Evolutionary conservation across 1,139 yeast species (phyloP).

Genomic region (Yamadazyma pseudoaaseri): DNA sequence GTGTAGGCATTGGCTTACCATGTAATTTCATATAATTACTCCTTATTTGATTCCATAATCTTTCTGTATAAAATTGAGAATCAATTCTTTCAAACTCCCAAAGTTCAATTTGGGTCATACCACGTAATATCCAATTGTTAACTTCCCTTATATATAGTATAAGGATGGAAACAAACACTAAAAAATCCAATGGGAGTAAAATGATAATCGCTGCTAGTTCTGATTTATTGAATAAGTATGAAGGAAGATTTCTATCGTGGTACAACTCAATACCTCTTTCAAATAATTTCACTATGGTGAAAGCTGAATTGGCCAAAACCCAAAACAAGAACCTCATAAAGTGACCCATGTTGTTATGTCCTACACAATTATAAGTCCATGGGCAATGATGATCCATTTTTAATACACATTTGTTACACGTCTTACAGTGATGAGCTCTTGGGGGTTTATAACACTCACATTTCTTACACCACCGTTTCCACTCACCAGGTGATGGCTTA

Average conservation of each 20-base stretch:
- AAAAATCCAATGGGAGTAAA: slow-evolving; percentile 53
- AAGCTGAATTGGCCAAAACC: slow-evolving; percentile 58
- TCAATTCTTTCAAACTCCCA: slow-evolving; percentile 91
- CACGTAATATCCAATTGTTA: slow-evolving; percentile 52
- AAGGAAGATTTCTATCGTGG: slow-evolving; percentile 54
- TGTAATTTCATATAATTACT: slow-evolving; percentile 45
- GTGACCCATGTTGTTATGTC: slow-evolving; percentile 77
- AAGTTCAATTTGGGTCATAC: slow-evolving; percentile 88
- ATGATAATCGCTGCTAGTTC: slow-evolving; percentile 59
- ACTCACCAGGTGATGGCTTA: slow-evolving; percentile 26
- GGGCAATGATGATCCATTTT: slow-evolving; percentile 95
- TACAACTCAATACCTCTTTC: slow-evolving; percentile 47
- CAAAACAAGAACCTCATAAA: slow-evolving; percentile 75
- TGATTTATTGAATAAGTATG: slow-evolving; percentile 52
- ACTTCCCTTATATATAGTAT: slow-evolving; percentile 63
- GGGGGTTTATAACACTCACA: slow-evolving; percentile 93
- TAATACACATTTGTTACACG: slow-evolving; percentile 67
- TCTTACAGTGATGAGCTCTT: slow-evolving; percentile 84
- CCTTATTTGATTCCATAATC: slow-evolving; percentile 51
- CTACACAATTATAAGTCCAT: slow-evolving; percentile 91
- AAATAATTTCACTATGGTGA: slow-evolving; percentile 44
- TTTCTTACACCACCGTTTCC: slow-evolving; percentile 50
- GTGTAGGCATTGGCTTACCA: slow-evolving; percentile 42
- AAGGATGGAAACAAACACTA: slow-evolving; percentile 59
- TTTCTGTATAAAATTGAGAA: slow-evolving; percentile 53